Evolutionary conservation across 2,329 filamentous ascomycete genomes (phyloP).

Genomic region (Fusarium newnesense): DNA sequence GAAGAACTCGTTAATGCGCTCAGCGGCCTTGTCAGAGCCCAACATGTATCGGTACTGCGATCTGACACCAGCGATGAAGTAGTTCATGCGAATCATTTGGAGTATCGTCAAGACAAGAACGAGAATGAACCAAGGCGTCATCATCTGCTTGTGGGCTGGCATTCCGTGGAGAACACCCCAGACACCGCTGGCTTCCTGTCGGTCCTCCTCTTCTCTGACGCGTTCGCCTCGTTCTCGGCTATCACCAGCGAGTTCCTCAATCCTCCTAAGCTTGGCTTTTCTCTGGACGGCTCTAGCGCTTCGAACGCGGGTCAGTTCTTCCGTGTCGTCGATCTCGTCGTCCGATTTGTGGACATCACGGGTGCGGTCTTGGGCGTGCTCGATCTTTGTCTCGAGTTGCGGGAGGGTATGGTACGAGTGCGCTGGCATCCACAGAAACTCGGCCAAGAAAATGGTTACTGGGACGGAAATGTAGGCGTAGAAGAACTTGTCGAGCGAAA

Average conservation of each 20-base stretch:
- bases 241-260: constrained; percentile 71
- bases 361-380: constrained; percentile 49
- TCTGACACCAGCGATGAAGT: constrained; percentile 73
- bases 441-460: constrained; percentile 49
- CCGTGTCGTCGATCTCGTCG: constrained; percentile 60
- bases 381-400: constrained; percentile 54
- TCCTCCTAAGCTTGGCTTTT: constrained; percentile 67
- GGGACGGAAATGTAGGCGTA: constrained; percentile 53
- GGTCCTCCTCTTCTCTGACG: constrained; percentile 65
- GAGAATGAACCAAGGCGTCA: constrained; percentile 76
- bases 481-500: constrained; percentile 54
- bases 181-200: constrained; percentile 70
- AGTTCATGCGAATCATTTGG: constrained; percentile 76
- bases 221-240: constrained; percentile 65
- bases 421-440: constrained; percentile 53
- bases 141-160: constrained; percentile 71
- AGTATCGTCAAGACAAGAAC: constrained; percentile 71
- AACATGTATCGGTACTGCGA: constrained; percentile 77
- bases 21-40: constrained; percentile 54
- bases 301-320: constrained; percentile 56
- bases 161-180: constrained; percentile 78
- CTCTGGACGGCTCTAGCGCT: constrained; percentile 60
- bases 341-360: constrained; percentile 64
- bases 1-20: constrained; percentile 55
- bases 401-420: constrained; percentile 52